Percentiles rank a stretch among this genome's conserved stretches.
Evolutionary conservation across 768 basidiomycete genomes (phyloP).

Genomic region (Russula vinacea): DNA sequence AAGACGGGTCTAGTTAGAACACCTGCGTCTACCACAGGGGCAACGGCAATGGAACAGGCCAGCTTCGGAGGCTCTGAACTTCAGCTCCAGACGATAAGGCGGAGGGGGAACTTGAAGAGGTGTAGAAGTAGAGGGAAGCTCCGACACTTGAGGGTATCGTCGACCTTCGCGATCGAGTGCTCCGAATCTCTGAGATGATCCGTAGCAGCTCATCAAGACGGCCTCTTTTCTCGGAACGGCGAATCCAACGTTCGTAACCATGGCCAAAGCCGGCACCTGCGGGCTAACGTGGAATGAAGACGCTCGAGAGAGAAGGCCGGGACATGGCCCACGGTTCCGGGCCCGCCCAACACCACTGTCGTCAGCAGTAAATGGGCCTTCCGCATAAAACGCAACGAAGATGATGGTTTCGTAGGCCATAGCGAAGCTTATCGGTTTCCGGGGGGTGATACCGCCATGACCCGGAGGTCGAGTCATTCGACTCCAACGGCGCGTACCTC

Average conservation of each 20-base stretch:
- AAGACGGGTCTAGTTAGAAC: conserved; percentile 46
- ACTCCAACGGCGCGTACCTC: too few species aligned
- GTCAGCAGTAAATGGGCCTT: too few species aligned
- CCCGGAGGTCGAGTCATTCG: too few species aligned
- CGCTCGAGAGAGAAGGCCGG: too few species aligned
- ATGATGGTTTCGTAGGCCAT: too few species aligned
- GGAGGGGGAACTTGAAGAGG: conserved; percentile 6
- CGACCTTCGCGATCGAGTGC: conserved; percentile 29
- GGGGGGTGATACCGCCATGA: too few species aligned
- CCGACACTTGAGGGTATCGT: conserved; percentile 26
- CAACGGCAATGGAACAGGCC: conserved; percentile 29
- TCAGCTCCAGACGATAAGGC: conserved; percentile 10
- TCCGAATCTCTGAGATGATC: conserved; percentile 49
- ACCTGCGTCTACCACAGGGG: conserved; percentile 27
- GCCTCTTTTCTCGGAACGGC: conserved; percentile 59
- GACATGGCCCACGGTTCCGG: too few species aligned
- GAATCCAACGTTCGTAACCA: conserved; percentile 73
- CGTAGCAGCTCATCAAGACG: conserved; percentile 66
- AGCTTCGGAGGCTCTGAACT: conserved; percentile 20
- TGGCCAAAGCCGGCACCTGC: conserved; percentile 58
- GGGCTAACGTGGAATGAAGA: conserved; percentile 59
- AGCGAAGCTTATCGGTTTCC: too few species aligned
- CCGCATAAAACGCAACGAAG: too few species aligned
- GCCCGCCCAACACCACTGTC: too few species aligned
- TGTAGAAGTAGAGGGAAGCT: conserved; percentile 31